Evolutionary conservation across 2,329 filamentous ascomycete genomes (phyloP).

Genomic region (Talaromyces sp.): DNA sequence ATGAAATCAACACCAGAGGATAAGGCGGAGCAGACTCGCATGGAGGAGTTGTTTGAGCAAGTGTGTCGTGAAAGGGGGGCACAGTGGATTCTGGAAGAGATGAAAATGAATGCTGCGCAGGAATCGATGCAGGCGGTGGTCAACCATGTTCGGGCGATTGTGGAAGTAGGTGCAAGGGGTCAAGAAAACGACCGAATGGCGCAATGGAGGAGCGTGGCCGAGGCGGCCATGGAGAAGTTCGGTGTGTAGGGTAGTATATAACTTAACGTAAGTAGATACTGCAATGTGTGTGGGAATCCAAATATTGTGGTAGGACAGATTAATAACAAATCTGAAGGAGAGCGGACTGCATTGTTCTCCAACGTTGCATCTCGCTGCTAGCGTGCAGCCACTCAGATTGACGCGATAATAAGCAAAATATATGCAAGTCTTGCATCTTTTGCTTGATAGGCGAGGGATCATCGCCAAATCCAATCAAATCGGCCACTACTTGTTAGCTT

Average conservation of each 20-base stretch:
- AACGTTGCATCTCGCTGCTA: conserved; percentile 5
- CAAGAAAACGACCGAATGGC: conserved; percentile 20
- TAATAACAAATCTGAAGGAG: no score
- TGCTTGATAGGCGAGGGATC: not conserved
- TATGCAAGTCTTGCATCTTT: not conserved
- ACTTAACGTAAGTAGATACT: no score
- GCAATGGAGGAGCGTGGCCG: not conserved
- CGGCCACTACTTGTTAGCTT: not conserved
- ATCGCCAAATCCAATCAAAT: not conserved
- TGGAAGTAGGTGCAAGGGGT: conserved; percentile 25
- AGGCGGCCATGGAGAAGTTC: not conserved
- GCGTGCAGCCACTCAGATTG: conserved; percentile 8
- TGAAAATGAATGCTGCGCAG: conserved; percentile 17
- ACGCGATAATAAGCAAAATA: conserved; percentile 1
- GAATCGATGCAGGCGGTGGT: conserved; percentile 26
- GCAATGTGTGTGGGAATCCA: no score
- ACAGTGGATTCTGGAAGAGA: conserved; percentile 12
- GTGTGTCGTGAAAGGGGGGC: conserved; percentile 18
- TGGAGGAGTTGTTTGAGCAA: conserved; percentile 24
- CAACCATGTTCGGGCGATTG: conserved; percentile 26
- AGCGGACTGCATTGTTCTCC: not conserved
- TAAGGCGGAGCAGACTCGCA: not conserved
- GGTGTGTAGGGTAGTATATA: no score
- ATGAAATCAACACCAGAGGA: conserved; percentile 11
- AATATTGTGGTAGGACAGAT: no score